Base-by-base conservation (phyloP, 129 eudicot genomes). In the Deinandra increscens region DNA sequence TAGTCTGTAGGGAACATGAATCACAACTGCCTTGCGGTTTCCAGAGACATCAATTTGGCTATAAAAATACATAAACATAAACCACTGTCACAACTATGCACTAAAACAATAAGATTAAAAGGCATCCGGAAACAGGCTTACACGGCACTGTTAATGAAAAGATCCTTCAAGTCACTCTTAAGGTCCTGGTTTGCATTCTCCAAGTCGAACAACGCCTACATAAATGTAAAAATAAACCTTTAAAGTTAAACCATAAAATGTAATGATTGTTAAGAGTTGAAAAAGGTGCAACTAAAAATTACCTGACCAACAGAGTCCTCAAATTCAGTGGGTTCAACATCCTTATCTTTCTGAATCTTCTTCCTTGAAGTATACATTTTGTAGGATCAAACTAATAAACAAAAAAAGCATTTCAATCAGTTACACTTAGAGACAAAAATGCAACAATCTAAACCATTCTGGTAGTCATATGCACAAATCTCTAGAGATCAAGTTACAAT, bases 261-360 rank as follows among this genome's bases (percentile, higher is more conserved):
- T 5, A 36, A 58, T n/a, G 59, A 56, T 4, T 6, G 6, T 54
- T 41, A 22, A 0, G 7, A 22, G 3, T 9, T 10, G n/a, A 1
- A 42, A 51, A 20, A 7, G 15, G 60, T 13, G 19, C 2, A 15
- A 18, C 4, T 46, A 17, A 4, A 34, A 7, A 39, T 58, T 51
- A 86, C 96, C 90, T 89, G 96, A 37, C 88, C 86, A 80, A 89
- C 96, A 60, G 79, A 60, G 73, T 84, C 97, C 69, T 86, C 97
- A 75, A 87, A 87, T 41, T 90, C 95, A 2, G 87, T 75, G 68
- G 95, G 91, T 17, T 90, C 95, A 67, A 83, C 84, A 69, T 81
- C 91, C 81, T 86, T 87, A 68, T 84, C 95, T 73, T 90, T 86
- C 64, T 83, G 94, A 44, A 90, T 90, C 81, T 90, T 90, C 86